These are phyloP conservation scores for Candida montana DNA, from an alignment of 805 yeast species.

Conservation along the genomic window DNA sequence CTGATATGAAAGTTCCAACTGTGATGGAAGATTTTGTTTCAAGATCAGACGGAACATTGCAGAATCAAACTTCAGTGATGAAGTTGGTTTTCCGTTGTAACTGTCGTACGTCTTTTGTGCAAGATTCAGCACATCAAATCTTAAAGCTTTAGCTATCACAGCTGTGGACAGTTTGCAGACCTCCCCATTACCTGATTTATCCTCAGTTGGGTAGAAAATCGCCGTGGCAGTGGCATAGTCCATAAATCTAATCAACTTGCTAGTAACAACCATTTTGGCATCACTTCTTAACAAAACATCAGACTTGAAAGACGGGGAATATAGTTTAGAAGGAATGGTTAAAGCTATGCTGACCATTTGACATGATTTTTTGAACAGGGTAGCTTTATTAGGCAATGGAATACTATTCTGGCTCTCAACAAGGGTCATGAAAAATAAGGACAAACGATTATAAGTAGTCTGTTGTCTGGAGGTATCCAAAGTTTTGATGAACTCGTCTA, in stretches of 20 bases:
- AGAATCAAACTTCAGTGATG: conserved; percentile 26
- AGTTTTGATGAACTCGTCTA: conserved; percentile 37
- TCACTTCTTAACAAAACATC: conserved; percentile 43
- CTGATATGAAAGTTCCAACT: conserved; percentile 20
- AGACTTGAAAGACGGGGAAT: conserved; percentile 27
- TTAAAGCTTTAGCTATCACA: conserved; percentile 36
- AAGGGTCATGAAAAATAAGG: conserved; percentile 40
- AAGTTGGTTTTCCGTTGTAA: conserved; percentile 27
- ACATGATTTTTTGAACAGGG: conserved; percentile 28
- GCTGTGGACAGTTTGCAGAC: conserved; percentile 31
- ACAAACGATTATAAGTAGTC: conserved; percentile 47
- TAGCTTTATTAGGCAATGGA: conserved; percentile 31
- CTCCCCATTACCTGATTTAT: conserved; percentile 24
- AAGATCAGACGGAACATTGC: conserved; percentile 26
- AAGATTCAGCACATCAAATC: conserved; percentile 42
- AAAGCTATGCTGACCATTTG: conserved; percentile 9
- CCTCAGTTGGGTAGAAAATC: conserved; percentile 26
- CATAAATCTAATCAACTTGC: conserved; percentile 30
- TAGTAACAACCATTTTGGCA: conserved; percentile 40
- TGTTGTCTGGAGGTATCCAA: conserved; percentile 45
- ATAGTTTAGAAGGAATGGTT: conserved; percentile 15
- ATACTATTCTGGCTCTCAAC: conserved; percentile 31
- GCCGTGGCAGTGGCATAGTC: conserved; percentile 25
- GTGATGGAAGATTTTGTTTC: conserved; percentile 21
- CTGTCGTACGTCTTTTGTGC: conserved; percentile 36